Evolutionary conservation across 345 rosid species (phyloP).

Genomic region (Citrus inodora): DNA sequence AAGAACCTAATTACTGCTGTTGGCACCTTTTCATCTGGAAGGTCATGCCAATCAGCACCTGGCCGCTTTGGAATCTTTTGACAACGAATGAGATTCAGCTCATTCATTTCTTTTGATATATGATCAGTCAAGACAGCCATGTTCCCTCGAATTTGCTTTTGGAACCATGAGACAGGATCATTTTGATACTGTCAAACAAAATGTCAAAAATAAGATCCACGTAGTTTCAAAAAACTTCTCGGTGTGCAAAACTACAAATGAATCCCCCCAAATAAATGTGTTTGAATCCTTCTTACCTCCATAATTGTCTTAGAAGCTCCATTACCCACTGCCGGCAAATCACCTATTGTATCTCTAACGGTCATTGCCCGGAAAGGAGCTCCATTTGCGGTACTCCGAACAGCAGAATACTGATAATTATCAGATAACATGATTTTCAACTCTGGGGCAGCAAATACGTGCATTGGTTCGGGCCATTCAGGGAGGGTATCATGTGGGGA

Average conservation of each 20-base stretch:
- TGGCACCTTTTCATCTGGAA: constrained; percentile 57
- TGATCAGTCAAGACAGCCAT: constrained; percentile 42
- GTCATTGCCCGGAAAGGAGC: constrained; percentile 67
- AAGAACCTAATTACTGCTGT: not conserved
- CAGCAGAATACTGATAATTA: constrained; percentile 48
- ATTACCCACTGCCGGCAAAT: constrained; percentile 70
- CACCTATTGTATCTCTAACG: constrained; percentile 88
- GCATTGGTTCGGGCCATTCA: constrained; percentile 99
- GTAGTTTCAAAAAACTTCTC: not conserved
- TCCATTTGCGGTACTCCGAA: constrained; percentile 46
- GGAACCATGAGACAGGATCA: constrained; percentile 54
- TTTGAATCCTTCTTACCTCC: constrained; percentile 36
- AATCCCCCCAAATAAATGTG: not conserved
- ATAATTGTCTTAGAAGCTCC: constrained; percentile 56
- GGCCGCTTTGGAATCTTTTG: constrained; percentile 52
- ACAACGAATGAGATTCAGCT: constrained; percentile 53
- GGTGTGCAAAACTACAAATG: not conserved
- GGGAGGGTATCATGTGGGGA: constrained; percentile 79
- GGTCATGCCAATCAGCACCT: constrained; percentile 69
- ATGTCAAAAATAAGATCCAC: not conserved
- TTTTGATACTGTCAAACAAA: constrained; percentile 35
- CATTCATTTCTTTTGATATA: constrained; percentile 66
- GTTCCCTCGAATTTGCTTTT: constrained; percentile 46
- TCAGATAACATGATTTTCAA: constrained; percentile 51
- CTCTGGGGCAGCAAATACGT: constrained; percentile 66